Conservation (phyloP, 2,329 filamentous ascomycete genomes). For the Aspergillus puulaauensis region DNA sequence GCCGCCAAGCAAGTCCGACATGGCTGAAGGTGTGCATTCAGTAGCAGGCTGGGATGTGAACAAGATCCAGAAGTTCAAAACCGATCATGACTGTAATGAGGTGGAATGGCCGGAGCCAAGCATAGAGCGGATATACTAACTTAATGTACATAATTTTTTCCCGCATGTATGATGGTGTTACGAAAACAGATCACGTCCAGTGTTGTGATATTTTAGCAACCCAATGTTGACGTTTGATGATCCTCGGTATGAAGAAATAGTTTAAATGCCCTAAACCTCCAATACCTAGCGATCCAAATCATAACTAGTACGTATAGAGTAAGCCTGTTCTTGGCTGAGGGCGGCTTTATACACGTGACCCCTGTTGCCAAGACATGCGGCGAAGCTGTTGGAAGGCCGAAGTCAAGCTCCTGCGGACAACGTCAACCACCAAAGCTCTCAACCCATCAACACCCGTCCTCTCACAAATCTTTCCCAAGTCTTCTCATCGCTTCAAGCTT, state of each 20-base stretch:
- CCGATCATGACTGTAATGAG: conserved; percentile 19
- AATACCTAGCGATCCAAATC: no score
- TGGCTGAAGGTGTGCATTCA: conserved; percentile 2
- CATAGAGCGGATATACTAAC: conserved; percentile 12
- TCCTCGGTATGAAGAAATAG: no score
- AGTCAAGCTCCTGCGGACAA: conserved; percentile 9
- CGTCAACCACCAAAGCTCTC: conserved; percentile 5
- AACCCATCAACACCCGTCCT: not conserved
- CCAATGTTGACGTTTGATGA: no score
- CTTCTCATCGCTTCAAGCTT: no score
- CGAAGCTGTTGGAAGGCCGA: conserved; percentile 10
- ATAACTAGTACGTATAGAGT: no score
- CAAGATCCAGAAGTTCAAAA: conserved; percentile 24
- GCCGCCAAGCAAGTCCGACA: not conserved
- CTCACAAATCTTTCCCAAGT: not conserved
- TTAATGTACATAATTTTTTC: not conserved
- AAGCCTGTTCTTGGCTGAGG: no score
- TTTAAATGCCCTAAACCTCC: no score
- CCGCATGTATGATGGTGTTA: not conserved
- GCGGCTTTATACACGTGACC: conserved; percentile 2
- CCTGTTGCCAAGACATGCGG: conserved; percentile 3
- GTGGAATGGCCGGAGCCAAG: conserved; percentile 12
- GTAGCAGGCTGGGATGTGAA: conserved; percentile 30
- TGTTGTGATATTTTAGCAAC: not conserved
- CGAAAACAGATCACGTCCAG: not conserved